Evolutionary conservation across 225 moss, liverwort and hornwort species (phyloP), one percentile per base, ranked within the genome.

Genomic region (Climacium dendroides): DNA sequence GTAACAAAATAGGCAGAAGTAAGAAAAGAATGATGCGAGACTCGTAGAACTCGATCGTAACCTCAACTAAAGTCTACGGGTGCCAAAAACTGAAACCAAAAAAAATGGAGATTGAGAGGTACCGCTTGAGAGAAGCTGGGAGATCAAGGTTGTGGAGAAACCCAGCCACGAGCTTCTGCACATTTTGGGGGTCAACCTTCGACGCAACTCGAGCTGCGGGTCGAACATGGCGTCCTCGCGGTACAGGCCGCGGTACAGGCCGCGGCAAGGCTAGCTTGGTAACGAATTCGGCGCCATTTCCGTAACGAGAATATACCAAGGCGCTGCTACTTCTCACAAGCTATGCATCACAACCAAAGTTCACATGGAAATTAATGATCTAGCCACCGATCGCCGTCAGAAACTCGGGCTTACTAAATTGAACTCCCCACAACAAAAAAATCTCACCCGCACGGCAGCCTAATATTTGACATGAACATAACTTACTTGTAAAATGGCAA

Each of bases 101-200:
- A n/a, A 74, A 7, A 5, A 29, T 35, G 74, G 62, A 75, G 22
- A 52, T 39, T n/a, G 75, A 61, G 53, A 76, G 16, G 28, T 87
- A 91, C 91, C 91, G 85, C 64, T 91, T 78, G 22, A 87, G 39
- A 64, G 70, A 76, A 5, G 45, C 26, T 16, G 85, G 87, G 30
- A 74, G 87, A 11, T 93, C 87, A 39, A 93, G 87, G 58, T 89
- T 87, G 45, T 69, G 74, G 23, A 91, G 85, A 3, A 93, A 87
- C 79, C 85, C 85, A 19, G 91, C 87, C 15, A 93, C 89, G 34
- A 93, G 90, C 52, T 93, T 67, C 79, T 88, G 86, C 79, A 91
- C 89, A 80, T 69, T 85, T 70, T 85, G 83, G 6, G 76, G 78
- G 50, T 58, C 52, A 7, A 64, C 17, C 85, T 52, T 85, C 23